Percentiles rank a stretch among this genome's conserved stretches.
phyloP scores from a whole-genome alignment of 176 grass and related monocot genomes.

The Cocos nucifera region DNA sequence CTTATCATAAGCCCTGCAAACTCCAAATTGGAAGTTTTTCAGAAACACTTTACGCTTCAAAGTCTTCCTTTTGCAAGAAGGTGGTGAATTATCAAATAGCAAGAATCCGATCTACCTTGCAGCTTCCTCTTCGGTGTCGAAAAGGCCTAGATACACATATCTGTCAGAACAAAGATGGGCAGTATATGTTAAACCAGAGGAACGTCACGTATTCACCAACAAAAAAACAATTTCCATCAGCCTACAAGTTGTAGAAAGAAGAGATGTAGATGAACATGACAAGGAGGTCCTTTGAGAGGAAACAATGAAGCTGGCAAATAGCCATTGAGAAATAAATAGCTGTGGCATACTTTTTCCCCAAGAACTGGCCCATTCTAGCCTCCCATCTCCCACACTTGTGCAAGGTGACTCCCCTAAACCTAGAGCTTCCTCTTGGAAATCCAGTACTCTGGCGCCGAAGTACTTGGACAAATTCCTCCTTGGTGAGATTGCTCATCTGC shows the following conservation, averaged over 20 bases:
- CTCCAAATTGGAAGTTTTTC: neutral
- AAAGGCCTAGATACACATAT: slow-evolving; percentile 18
- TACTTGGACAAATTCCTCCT: slow-evolving; percentile 15
- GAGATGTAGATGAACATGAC: too few relatives aligned
- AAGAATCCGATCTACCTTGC: neutral
- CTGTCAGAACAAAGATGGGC: neutral
- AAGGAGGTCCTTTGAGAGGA: too few relatives aligned
- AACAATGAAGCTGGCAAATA: too few relatives aligned
- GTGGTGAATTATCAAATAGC: too few relatives aligned
- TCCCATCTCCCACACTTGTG: slow-evolving; percentile 21
- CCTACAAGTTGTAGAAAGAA: too few relatives aligned
- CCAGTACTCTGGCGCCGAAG: slow-evolving; percentile 12
- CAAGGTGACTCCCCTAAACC: slow-evolving; percentile 9
- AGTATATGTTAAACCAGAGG: too few relatives aligned
- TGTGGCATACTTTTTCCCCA: slow-evolving; percentile 10
- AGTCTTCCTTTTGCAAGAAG: too few relatives aligned
- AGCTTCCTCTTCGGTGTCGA: slow-evolving; percentile 13
- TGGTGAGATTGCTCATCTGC: slow-evolving; percentile 18
- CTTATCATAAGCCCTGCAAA: slow-evolving; percentile 17
- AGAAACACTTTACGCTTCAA: too few relatives aligned
- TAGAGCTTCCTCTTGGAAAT: slow-evolving; percentile 16
- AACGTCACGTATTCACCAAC: neutral
- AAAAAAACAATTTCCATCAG: too few relatives aligned
- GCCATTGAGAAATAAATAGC: too few relatives aligned
- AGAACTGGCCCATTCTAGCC: slow-evolving; percentile 19